These are phyloP conservation scores for Globisporangium alternatum DNA, from an alignment of 352 stramenopile species.

Conservation along the genomic window DNA sequence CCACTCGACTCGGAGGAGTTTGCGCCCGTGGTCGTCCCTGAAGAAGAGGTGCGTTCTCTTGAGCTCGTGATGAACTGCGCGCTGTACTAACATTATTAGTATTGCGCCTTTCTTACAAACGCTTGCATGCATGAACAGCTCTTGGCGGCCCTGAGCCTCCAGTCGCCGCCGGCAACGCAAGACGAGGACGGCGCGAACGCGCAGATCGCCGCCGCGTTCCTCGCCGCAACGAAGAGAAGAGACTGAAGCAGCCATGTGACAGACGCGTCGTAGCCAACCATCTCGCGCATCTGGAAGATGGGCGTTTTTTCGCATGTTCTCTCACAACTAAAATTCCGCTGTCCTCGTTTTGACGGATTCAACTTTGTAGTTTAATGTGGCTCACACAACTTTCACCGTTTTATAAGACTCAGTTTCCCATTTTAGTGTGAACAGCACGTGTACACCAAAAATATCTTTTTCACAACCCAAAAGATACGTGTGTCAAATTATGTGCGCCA, in stretches of 20 bases:
- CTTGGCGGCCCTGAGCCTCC: not conserved
- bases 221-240: not conserved
- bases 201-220: conserved; percentile 15
- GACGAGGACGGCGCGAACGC: conserved; percentile 13
- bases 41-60: conserved; percentile 31
- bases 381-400: no score
- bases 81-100: no score
- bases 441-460: not conserved
- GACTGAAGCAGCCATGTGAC: conserved; percentile 3
- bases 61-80: not conserved
- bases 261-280: conserved; percentile 12
- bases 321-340: not conserved
- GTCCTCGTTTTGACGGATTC: no score
- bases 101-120: no score
- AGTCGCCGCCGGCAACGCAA: not conserved
- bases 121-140: not conserved
- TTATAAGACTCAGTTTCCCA: no score
- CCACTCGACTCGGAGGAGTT: conserved; percentile 33
- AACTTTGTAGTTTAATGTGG: no score
- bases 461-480: not conserved
- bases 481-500: not conserved
- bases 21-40: conserved; percentile 40
- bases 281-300: not conserved
- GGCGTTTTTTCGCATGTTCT: not conserved
- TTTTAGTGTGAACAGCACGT: no score